Evolutionary conservation across 306 rosid genomes (phyloP).

Genomic region (Mimosa pudica): DNA sequence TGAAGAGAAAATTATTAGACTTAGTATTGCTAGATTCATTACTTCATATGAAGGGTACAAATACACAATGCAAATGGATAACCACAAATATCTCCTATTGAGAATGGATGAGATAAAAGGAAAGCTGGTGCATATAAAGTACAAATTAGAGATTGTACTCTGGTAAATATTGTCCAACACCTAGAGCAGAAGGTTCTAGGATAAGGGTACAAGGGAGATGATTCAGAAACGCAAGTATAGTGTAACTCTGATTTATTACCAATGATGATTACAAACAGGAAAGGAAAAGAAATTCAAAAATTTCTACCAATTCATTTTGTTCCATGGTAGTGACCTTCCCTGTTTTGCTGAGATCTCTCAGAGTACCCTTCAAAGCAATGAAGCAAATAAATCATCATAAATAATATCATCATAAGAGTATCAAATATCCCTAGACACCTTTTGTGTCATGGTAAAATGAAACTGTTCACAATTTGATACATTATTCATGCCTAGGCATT

Average conservation of each 20-base stretch:
- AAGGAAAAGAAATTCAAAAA: slow-evolving; percentile 13
- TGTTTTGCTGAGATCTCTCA: slow-evolving; percentile 74
- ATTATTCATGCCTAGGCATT: too few species aligned
- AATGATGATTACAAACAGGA: neutral
- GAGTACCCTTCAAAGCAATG: slow-evolving; percentile 57
- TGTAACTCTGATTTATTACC: neutral
- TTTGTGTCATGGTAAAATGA: too few species aligned
- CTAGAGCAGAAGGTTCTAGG: neutral
- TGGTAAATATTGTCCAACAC: slow-evolving; percentile 1
- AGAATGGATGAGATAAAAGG: slow-evolving; percentile 18
- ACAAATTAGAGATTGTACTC: neutral
- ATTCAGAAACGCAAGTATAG: neutral
- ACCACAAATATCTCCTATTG: neutral
- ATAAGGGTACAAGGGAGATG: neutral
- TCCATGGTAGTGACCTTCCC: slow-evolving; percentile 52
- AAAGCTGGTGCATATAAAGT: slow-evolving; percentile 20
- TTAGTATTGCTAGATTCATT: slow-evolving; percentile 9
- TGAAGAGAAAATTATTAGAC: slow-evolving; percentile 36
- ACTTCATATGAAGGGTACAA: neutral
- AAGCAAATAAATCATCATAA: too few species aligned
- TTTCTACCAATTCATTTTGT: slow-evolving; percentile 58
- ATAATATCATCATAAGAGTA: too few species aligned
- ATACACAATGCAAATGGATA: neutral
- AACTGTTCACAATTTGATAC: too few species aligned
- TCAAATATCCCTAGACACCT: too few species aligned